phyloP scores from a whole-genome alignment of 2,329 filamentous ascomycete species.

The Stylonectria norvegica region DNA sequence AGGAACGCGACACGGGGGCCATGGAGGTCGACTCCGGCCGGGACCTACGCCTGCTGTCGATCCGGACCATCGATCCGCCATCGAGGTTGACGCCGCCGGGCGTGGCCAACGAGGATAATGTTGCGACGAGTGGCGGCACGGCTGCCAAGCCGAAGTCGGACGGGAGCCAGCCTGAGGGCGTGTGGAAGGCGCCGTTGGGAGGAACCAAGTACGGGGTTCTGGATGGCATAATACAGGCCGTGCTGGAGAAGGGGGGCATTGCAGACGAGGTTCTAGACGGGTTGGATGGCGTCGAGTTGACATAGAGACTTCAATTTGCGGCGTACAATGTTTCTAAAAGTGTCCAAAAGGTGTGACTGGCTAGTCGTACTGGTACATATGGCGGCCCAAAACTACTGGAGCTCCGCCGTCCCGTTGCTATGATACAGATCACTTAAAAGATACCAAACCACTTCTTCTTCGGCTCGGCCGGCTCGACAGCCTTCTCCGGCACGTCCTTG shows the following conservation, averaged over 20 bases:
- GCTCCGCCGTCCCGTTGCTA: constrained; percentile 16
- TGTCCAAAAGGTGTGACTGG: constrained; percentile 13
- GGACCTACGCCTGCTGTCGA: constrained; percentile 59
- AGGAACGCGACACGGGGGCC: constrained; percentile 22
- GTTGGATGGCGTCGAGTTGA: constrained; percentile 70
- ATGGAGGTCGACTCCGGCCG: constrained; percentile 43
- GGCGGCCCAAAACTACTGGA: constrained; percentile 9
- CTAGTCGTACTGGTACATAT: constrained; percentile 21
- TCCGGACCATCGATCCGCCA: constrained; percentile 72
- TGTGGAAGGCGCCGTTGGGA: constrained; percentile 83
- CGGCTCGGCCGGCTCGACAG: constrained; percentile 25
- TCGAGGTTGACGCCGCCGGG: constrained; percentile 70
- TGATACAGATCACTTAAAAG: constrained; percentile 51
- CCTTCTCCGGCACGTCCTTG: constrained; percentile 33
- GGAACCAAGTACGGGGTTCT: constrained; percentile 75
- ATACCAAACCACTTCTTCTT: constrained; percentile 83
- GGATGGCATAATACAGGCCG: constrained; percentile 70
- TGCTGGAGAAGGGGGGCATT: constrained; percentile 73
- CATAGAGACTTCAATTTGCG: constrained; percentile 36
- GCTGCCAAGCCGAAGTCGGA: constrained; percentile 37
- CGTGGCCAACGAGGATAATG: constrained; percentile 61
- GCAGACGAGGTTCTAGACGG: constrained; percentile 83
- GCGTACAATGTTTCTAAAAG: constrained; percentile 6
- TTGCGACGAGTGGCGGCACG: constrained; percentile 44
- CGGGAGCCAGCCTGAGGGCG: constrained; percentile 63